Evolutionary conservation across 2,329 filamentous ascomycete species (phyloP).

Genomic region (Pseudocercospora pini-densiflorae): DNA sequence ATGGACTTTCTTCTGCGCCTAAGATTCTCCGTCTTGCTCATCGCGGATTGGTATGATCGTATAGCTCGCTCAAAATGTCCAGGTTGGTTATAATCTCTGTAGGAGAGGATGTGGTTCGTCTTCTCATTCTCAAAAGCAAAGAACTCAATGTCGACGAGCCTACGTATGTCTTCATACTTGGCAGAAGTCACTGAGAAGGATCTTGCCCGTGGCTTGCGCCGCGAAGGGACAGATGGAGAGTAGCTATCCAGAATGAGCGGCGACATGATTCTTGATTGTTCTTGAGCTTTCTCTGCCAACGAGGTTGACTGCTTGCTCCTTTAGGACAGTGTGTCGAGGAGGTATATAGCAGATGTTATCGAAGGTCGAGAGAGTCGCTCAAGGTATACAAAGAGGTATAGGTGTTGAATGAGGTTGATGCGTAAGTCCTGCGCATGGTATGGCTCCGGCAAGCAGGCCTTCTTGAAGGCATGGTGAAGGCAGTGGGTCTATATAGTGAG

Average conservation of each 20-base stretch:
- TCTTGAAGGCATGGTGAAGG: constrained; percentile 20
- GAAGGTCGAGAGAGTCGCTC: constrained; percentile 15
- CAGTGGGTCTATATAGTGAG: constrained; percentile 24
- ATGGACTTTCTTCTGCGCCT: constrained; percentile 20
- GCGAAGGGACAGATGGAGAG: constrained; percentile 18
- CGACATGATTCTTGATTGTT: constrained; percentile 21
- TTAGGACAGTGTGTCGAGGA: not conserved
- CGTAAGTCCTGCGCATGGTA: constrained; percentile 24
- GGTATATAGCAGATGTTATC: constrained; percentile 12
- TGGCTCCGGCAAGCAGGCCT: constrained; percentile 16
- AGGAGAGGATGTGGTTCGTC: constrained; percentile 40
- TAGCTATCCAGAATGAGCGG: constrained; percentile 27
- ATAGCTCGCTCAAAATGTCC: constrained; percentile 36
- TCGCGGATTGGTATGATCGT: constrained; percentile 27
- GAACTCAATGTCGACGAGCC: constrained; percentile 49
- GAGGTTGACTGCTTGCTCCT: not conserved
- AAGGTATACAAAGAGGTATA: constrained; percentile 16
- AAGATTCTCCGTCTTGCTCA: constrained; percentile 19
- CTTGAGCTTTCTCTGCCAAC: not conserved
- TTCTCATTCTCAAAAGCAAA: constrained; percentile 41
- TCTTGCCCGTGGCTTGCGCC: constrained; percentile 22
- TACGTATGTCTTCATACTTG: constrained; percentile 33
- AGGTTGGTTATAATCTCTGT: constrained; percentile 35
- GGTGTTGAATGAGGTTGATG: constrained; percentile 20
- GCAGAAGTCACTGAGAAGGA: constrained; percentile 32